Conservation (phyloP, 495 filamentous ascomycete species). For the Apodospora peruviana region DNA sequence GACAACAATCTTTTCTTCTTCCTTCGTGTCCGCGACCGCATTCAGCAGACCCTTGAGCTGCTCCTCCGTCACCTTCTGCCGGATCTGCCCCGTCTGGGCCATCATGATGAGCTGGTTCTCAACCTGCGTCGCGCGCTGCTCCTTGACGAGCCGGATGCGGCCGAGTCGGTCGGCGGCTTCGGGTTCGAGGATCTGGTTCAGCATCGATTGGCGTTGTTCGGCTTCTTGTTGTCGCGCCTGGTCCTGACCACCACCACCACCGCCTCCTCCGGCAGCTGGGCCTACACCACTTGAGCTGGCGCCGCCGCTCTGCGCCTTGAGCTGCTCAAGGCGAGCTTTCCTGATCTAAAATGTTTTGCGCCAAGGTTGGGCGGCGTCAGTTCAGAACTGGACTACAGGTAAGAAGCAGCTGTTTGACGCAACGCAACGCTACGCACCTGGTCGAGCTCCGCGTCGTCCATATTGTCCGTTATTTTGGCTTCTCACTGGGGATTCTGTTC, state of each 20-base stretch:
- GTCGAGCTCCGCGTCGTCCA: slow-evolving; percentile 86
- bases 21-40: slow-evolving; percentile 67
- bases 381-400: no score
- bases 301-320: slow-evolving; percentile 61
- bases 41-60: slow-evolving; percentile 88
- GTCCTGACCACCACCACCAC: slow-evolving; percentile 48
- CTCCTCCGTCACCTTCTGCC: slow-evolving; percentile 81
- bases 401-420: no score
- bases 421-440: slow-evolving; percentile 44
- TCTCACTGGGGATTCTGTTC: no score
- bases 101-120: slow-evolving; percentile 92
- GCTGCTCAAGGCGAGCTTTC: slow-evolving; percentile 83
- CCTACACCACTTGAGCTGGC: slow-evolving; percentile 28
- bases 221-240: slow-evolving; percentile 55
- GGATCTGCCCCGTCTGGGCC: slow-evolving; percentile 78
- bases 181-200: slow-evolving; percentile 88
- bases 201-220: slow-evolving; percentile 68
- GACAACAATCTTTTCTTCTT: slow-evolving; percentile 78
- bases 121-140: slow-evolving; percentile 79
- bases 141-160: slow-evolving; percentile 93
- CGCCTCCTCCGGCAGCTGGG: slow-evolving; percentile 39
- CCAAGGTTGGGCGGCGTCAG: background rate
- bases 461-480: slow-evolving; percentile 24
- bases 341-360: slow-evolving; percentile 55
- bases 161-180: slow-evolving; percentile 89